phyloP scores from a whole-genome alignment of 2,329 filamentous ascomycete genomes.

The Nemania serpens region DNA sequence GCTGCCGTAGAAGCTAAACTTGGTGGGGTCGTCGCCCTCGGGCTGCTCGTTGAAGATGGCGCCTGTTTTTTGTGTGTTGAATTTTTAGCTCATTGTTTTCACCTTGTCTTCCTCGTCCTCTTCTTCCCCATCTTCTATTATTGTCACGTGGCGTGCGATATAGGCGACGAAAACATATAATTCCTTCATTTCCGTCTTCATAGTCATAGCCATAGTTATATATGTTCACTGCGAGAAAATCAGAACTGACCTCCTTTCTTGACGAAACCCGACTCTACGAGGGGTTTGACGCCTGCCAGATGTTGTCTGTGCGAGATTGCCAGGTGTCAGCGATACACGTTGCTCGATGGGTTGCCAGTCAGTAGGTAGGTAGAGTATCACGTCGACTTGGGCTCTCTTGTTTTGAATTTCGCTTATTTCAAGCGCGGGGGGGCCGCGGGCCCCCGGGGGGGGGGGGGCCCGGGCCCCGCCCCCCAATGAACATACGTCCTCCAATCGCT shows the following conservation, averaged over 20 bases:
- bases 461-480: too few species aligned
- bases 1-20: conserved; percentile 73
- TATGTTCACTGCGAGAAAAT: neutral
- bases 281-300: conserved; percentile 58
- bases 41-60: conserved; percentile 70
- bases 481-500: conserved; percentile 53
- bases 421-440: too few species aligned
- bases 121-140: too few species aligned
- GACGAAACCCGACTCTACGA: conserved; percentile 58
- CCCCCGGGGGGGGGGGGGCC: too few species aligned
- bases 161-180: neutral
- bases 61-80: conserved; percentile 46
- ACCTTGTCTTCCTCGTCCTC: too few species aligned
- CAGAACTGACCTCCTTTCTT: conserved; percentile 65
- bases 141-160: neutral
- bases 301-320: conserved; percentile 47
- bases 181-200: too few species aligned
- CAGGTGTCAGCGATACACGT: too few species aligned
- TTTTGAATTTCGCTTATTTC: too few species aligned
- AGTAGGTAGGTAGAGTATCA: too few species aligned
- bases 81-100: neutral
- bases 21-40: conserved; percentile 59
- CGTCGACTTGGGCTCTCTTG: too few species aligned
- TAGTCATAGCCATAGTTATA: too few species aligned
- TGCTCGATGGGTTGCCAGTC: too few species aligned